Conservation (phyloP, 768 basidiomycete species). For the Termitomyces heimii region DNA sequence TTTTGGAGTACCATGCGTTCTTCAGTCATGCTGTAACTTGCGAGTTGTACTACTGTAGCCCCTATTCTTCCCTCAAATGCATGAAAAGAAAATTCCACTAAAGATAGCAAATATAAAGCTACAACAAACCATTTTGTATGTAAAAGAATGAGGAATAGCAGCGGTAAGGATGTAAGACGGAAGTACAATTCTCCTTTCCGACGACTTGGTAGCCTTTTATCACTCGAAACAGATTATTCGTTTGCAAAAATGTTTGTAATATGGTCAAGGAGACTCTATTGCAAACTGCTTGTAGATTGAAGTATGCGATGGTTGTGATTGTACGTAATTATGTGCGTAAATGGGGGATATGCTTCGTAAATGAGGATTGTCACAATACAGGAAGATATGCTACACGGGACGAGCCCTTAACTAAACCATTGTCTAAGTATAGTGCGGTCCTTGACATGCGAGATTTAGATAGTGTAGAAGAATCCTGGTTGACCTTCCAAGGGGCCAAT, state of each 20-base stretch:
- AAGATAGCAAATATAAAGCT: too few relatives aligned
- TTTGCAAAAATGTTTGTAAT: neutral
- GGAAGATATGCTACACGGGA: neutral
- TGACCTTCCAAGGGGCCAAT: slow-evolving; percentile 27
- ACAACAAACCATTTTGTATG: too few relatives aligned
- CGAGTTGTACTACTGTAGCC: too few relatives aligned
- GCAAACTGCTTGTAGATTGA: neutral
- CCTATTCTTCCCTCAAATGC: too few relatives aligned
- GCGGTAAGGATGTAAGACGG: too few relatives aligned
- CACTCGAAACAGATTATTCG: neutral
- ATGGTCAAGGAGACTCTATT: neutral
- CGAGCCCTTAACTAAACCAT: neutral
- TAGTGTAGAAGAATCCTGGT: slow-evolving; percentile 35
- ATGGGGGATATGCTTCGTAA: neutral
- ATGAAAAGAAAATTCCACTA: too few relatives aligned
- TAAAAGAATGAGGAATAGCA: too few relatives aligned
- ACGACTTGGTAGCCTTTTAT: too few relatives aligned
- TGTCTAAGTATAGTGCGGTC: neutral
- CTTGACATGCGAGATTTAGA: slow-evolving; percentile 17
- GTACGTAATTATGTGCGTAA: neutral
- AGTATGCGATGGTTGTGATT: neutral
- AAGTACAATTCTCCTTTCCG: too few relatives aligned
- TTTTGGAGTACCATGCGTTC: too few relatives aligned
- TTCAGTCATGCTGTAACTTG: too few relatives aligned
- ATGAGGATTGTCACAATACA: neutral